Base-by-base conservation (phyloP, 2,329 filamentous ascomycete genomes). In the Fusarium sarcochroum region DNA sequence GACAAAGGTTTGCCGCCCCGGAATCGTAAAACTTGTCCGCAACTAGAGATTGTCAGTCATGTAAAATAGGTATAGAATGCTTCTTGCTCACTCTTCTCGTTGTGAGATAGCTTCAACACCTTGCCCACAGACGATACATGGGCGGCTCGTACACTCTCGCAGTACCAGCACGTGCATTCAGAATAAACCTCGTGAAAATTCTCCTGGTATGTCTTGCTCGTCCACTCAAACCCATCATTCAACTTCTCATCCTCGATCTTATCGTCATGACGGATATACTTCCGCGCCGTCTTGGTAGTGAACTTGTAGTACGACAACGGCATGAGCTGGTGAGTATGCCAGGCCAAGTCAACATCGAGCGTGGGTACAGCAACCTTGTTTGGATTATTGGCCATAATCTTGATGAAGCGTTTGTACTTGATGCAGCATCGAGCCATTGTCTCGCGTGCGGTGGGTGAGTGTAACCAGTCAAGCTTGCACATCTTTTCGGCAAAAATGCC, bases 81-180 rank as follows among this genome's bases (percentile, higher is more conserved):
- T 7, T 13, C 11, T 2, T 15, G 6, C 59, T 68, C 76, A 79
- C 81, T 70, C 61, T 83, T 85, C 41, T 85, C 81, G 8, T 82
- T 80, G 25, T 78, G 81, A 1, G 82, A 84, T 8, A 82, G 70
- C 7, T 82, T 80, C 17, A 90, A 79, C 3, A 83, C 70, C 18
- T 79, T 80, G 6, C 80, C 81, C 3, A 86, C 68, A 3, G 80
- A 76, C 13, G 82, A 84, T 3, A 87, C 82, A 71, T 89, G 87
- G 81, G 34, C 62, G 0, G 66, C 58, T n/a, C 56, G 54, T 3
- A 75, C 69, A 38, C 81, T 85, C 78, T 96, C 93, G 78, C 93
- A 97, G 77, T 94, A 93, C 91, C 92, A 94, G 77, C 92, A 94
- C 0, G 89, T 92, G 72, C 92, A 95, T 76, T 92, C 90, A 2